Evolutionary conservation across 1,284 basidiomycete species (phyloP), one percentile per base, ranked within the genome.

Genomic region (Acaromyces ingoldii): DNA sequence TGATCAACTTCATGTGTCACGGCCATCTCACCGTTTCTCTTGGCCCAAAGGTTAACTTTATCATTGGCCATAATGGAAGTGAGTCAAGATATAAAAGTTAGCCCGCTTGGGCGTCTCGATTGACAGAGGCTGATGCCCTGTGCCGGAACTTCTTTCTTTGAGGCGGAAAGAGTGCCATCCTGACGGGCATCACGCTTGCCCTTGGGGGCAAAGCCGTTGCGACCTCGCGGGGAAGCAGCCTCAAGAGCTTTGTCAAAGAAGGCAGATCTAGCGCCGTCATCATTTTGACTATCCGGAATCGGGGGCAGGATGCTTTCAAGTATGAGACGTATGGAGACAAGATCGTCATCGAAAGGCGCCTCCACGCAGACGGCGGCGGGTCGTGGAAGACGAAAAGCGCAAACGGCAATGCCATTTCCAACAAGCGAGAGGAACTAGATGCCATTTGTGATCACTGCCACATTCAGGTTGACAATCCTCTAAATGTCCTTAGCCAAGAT

Each of bases 1-100:
- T 95, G 81, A 81, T 84, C 71, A 87, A 96, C 75, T 98, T 98
- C 77, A 96, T 98, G 92, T 96, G 91, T 75, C 95, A 98, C 78
- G 82, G 84, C 70, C 85, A 83, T 75, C 81, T 92, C 42, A 64
- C 70, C 44, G 69, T 95, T 75, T 80, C 81, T 4, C 89, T 95
- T 63, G 89, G 87, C 0, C 85, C 86, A 2, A 89, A 91, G 75
- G 87, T 97, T 73, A 97, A 98, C 78, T 97, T 98, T 72, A 87
- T 99, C 62, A 93, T 96, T 53, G 95, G 95, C 81, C 78, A 75
- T 80, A 82, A 82, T 65, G 81, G 81, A 37, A 75, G 72, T 51
- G 70, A 57, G 55, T 57, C 2, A 21, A 4, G n/a, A n/a, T n/a
- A n/a, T n/a, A n/a, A n/a, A n/a, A n/a, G n/a, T n/a, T n/a, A n/a